Conservation (phyloP, 2,329 filamentous ascomycete species). For the Cladophialophora immunda region DNA sequence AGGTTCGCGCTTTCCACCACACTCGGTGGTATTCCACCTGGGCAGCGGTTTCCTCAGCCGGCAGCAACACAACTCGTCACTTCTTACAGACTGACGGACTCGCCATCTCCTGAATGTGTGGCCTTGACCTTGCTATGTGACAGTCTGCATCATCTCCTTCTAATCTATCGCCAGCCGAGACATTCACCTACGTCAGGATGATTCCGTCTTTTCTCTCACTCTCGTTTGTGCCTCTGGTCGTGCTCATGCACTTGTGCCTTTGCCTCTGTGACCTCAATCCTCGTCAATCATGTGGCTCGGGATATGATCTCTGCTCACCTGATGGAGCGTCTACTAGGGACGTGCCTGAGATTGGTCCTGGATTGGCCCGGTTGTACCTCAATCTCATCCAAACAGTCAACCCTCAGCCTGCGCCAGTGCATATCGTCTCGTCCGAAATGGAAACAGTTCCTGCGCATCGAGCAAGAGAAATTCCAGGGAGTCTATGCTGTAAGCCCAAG, state of each 20-base stretch:
- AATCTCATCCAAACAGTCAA: slow-evolving; percentile 44
- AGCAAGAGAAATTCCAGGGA: slow-evolving; percentile 14
- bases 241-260: slow-evolving; percentile 14
- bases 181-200: neutral
- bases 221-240: slow-evolving; percentile 15
- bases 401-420: slow-evolving; percentile 18
- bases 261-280: slow-evolving; percentile 20
- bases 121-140: neutral
- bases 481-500: slow-evolving; percentile 40
- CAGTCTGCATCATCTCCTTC: neutral
- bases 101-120: too few species aligned
- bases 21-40: neutral
- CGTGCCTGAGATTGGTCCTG: slow-evolving; percentile 44
- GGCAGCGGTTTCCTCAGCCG: neutral
- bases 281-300: slow-evolving; percentile 40
- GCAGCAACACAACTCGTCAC: neutral
- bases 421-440: neutral
- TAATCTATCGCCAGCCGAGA: neutral
- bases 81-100: neutral
- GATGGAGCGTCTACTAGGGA: slow-evolving; percentile 41
- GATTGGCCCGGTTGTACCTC: slow-evolving; percentile 45
- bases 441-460: slow-evolving; percentile 7
- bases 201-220: neutral
- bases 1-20: neutral
- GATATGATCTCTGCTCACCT: slow-evolving; percentile 46